Evolutionary conservation across 371 early-diverging fungal genomes (phyloP).

Genomic region (Dichotomocladium elegans): DNA sequence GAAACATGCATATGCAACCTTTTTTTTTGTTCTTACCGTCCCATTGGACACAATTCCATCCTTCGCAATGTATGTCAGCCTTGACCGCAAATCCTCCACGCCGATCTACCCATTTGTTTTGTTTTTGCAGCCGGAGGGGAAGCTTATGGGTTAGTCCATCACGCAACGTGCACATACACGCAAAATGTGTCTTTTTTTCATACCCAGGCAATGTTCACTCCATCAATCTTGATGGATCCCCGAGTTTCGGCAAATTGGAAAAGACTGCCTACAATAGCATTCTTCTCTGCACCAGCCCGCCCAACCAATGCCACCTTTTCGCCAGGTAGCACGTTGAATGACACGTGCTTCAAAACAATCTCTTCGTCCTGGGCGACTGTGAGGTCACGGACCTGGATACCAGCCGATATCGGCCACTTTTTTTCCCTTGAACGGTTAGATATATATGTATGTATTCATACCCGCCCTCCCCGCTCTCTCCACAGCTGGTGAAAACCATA

Average conservation of each 20-base stretch:
- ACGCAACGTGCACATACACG: no score
- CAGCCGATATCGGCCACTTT: conserved; percentile 76
- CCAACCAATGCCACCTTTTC: conserved; percentile 77
- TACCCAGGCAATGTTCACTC: conserved; percentile 66
- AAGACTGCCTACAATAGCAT: conserved; percentile 62
- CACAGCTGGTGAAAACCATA: neutral
- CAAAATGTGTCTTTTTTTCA: no score
- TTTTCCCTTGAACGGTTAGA: no score
- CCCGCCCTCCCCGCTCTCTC: neutral
- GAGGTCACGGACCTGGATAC: conserved; percentile 59
- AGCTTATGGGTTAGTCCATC: no score
- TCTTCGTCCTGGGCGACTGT: conserved; percentile 51
- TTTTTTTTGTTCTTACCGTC: conserved; percentile 28
- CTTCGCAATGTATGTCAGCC: conserved; percentile 79
- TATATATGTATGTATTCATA: no score
- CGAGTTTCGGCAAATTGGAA: conserved; percentile 77
- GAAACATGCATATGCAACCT: neutral
- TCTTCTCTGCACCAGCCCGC: conserved; percentile 74
- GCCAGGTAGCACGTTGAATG: conserved; percentile 49
- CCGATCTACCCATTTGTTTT: conserved; percentile 43
- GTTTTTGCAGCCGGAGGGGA: neutral
- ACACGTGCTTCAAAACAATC: conserved; percentile 53
- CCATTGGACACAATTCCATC: conserved; percentile 81
- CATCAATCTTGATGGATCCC: conserved; percentile 75
- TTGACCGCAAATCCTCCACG: conserved; percentile 63